These are phyloP conservation scores for Lasiosphaeris hirsuta DNA, from an alignment of 495 filamentous ascomycete species.

Conservation along the genomic window DNA sequence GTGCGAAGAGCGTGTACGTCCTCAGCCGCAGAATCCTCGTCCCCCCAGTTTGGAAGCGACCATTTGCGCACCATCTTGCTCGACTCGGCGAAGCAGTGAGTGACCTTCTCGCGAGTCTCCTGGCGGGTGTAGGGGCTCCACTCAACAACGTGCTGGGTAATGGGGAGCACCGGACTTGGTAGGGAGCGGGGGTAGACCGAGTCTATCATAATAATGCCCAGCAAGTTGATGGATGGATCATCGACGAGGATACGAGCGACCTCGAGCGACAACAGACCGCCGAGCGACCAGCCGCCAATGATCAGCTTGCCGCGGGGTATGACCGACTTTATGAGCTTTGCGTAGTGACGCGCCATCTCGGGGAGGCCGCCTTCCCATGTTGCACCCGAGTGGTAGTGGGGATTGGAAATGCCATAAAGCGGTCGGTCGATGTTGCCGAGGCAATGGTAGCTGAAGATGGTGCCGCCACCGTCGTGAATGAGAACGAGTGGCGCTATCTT, in stretches of 20 bases:
- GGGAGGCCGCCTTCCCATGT: conserved; percentile 33
- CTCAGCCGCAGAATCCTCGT: background rate
- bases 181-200: conserved; percentile 31
- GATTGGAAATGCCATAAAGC: conserved; percentile 40
- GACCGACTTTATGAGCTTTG: conserved; percentile 27
- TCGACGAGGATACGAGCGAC: conserved; percentile 34
- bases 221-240: conserved; percentile 21
- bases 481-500: conserved; percentile 33
- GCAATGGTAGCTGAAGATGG: conserved; percentile 38
- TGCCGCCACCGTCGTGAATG: conserved; percentile 45
- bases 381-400: conserved; percentile 25
- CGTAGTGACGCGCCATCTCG: conserved; percentile 36
- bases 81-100: conserved; percentile 35
- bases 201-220: conserved; percentile 48
- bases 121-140: conserved; percentile 32
- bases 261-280: conserved; percentile 42
- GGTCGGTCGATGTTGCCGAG: conserved; percentile 30
- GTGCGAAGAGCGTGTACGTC: background rate
- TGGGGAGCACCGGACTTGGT: background rate
- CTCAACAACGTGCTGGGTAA: conserved; percentile 23
- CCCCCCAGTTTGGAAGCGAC: conserved; percentile 34
- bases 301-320: conserved; percentile 34
- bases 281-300: conserved; percentile 43
- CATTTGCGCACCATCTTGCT: conserved; percentile 35
- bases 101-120: conserved; percentile 35